Conservation (phyloP, 179 eudicot genomes). For the Dionaea muscipula region DNA sequence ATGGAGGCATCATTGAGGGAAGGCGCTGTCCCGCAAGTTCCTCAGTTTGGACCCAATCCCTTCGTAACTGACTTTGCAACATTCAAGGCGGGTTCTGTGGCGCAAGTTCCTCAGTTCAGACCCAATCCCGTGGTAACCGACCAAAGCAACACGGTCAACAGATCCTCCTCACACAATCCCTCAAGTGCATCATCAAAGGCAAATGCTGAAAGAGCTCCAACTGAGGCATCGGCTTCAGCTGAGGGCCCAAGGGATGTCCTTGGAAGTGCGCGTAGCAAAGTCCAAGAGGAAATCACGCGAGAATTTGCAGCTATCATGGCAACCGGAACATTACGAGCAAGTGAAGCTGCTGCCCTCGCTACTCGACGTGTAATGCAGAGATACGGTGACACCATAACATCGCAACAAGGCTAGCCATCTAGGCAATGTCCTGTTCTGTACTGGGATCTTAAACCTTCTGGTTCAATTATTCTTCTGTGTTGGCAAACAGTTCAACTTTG, state of each 20-base stretch:
- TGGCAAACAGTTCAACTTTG: too few relatives aligned
- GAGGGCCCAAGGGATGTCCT: constrained; percentile 39
- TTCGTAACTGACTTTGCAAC: too few relatives aligned
- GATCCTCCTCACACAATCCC: too few relatives aligned
- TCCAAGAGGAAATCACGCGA: constrained; percentile 66
- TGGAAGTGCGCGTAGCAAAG: constrained; percentile 66
- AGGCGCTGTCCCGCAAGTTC: constrained; percentile 69
- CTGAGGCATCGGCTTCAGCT: constrained; percentile 16
- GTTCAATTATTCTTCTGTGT: too few relatives aligned
- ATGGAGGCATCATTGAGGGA: constrained; percentile 65
- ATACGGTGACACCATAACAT: constrained; percentile 30
- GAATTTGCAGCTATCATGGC: constrained; percentile 91
- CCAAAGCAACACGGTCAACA: not conserved
- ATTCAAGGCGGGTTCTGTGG: constrained; percentile 35
- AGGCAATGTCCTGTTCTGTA: too few relatives aligned
- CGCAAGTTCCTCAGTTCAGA: too few relatives aligned
- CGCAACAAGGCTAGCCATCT: too few relatives aligned
- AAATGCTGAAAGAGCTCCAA: constrained; percentile 9
- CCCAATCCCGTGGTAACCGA: too few relatives aligned
- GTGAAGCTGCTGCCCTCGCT: constrained; percentile 94
- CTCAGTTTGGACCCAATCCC: too few relatives aligned
- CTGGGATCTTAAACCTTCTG: too few relatives aligned
- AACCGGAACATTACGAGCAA: constrained; percentile 68
- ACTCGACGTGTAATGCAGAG: constrained; percentile 78
- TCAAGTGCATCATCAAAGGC: not conserved